These are phyloP conservation scores for Punica granatum DNA, from an alignment of 345 rosid genomes.

Conservation along the genomic window DNA sequence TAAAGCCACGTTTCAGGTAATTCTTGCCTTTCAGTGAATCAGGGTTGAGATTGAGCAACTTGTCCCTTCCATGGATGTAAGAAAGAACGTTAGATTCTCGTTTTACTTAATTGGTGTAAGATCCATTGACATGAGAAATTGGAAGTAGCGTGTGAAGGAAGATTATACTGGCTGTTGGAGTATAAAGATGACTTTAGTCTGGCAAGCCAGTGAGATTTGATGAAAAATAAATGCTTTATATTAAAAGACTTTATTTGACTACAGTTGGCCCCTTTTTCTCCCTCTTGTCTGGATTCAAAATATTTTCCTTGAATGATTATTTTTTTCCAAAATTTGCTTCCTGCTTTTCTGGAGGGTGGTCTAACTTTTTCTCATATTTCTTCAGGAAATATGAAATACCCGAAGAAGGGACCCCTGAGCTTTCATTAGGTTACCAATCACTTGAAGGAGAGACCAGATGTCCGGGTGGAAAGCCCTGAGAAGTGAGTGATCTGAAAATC, in stretches of 20 bases:
- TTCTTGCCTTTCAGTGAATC: neutral
- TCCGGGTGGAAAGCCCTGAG: constrained; percentile 96
- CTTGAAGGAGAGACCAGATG: constrained; percentile 94
- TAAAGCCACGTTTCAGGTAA: constrained; percentile 93
- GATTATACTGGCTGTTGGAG: neutral
- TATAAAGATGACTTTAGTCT: neutral
- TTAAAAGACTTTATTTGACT: neutral
- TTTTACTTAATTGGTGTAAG: neutral
- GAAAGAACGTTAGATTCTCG: neutral
- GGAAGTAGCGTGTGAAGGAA: neutral
- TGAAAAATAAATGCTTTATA: too few species aligned
- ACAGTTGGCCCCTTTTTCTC: too few species aligned
- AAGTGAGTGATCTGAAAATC: too few species aligned
- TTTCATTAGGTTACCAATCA: constrained; percentile 82
- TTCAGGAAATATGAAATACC: constrained; percentile 78
- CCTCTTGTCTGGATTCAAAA: too few species aligned
- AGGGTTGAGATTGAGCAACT: constrained; percentile 2
- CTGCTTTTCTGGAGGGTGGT: neutral
- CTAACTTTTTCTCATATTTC: constrained; percentile 4
- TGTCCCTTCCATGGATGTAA: neutral
- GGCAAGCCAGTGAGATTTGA: too few species aligned
- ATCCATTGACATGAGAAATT: neutral
- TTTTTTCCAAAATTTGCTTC: neutral
- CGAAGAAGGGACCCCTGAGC: constrained; percentile 71
- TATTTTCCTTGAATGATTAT: neutral